phyloP scores from a whole-genome alignment of 2,329 filamentous ascomycete species.

The Verticillium nonalfalfae region DNA sequence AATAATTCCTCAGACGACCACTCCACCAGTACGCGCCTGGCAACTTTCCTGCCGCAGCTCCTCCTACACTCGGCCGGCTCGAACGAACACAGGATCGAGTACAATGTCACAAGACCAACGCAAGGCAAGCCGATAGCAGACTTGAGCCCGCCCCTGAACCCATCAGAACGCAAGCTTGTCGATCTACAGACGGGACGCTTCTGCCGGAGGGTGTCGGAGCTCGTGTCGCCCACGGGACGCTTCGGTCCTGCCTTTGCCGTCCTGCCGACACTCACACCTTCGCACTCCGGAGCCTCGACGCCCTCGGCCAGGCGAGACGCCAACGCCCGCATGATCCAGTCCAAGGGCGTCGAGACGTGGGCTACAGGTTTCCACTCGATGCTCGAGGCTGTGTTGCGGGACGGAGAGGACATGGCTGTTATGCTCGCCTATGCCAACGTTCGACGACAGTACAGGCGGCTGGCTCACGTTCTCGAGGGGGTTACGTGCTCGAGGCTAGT shows the following conservation, averaged over 20 bases:
- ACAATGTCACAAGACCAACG: constrained; percentile 33
- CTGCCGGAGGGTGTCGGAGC: constrained; percentile 33
- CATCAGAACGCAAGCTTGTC: constrained; percentile 26
- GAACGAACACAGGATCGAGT: constrained; percentile 25
- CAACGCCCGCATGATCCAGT: constrained; percentile 6
- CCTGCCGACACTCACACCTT: constrained; percentile 12
- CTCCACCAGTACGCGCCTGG: neutral
- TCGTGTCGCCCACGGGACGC: constrained; percentile 36
- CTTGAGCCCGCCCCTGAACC: constrained; percentile 23
- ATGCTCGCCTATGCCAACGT: constrained; percentile 51
- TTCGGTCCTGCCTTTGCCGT: constrained; percentile 41
- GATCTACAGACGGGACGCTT: constrained; percentile 42
- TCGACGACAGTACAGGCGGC: constrained; percentile 42
- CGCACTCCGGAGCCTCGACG: neutral
- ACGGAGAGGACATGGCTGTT: constrained; percentile 54
- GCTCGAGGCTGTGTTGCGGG: constrained; percentile 49
- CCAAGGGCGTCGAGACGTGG: constrained; percentile 34
- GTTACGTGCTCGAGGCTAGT: constrained; percentile 47
- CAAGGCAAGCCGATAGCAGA: constrained; percentile 30
- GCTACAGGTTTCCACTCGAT: constrained; percentile 49
- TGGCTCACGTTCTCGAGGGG: constrained; percentile 42
- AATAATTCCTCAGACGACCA: neutral
- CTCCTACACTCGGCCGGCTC: constrained; percentile 27
- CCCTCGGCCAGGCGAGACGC: constrained; percentile 3
- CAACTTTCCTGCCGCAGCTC: constrained; percentile 27